Base-by-base conservation (phyloP, 139 green algal species). In the Coccomyxa sp. region DNA sequence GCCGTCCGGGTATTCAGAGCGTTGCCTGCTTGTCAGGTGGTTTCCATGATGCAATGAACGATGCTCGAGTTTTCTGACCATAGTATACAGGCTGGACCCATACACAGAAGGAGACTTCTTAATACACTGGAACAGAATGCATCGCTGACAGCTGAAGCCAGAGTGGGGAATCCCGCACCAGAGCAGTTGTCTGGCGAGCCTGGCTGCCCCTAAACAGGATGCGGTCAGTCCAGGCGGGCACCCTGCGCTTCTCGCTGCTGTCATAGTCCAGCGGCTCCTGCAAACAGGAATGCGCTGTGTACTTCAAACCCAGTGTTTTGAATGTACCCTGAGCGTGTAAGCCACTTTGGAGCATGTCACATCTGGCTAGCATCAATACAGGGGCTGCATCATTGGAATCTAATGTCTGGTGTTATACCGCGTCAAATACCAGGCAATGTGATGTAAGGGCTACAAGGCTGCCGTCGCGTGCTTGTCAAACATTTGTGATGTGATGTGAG, bases 201-300 rank as follows among this genome's bases (percentile, higher is more conserved):
- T 80, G 78, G 31, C 76, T 85, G 73, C 91, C 95, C 4, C 95
- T 79, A 80, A 92, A 98, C n/a, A 99, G 89, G 31, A 99, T 86
- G 64, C 95, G 90, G 86, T 99, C 95, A 24, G 90, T 96, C 90
- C 90, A 98, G 1, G 93, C 88, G 0, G 94, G 94, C 38, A 97
- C 82, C 1, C 94, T 84, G 54, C 82, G 79, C 88, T 97, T 98
- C 86, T 98, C 94, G 35, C 83, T 88, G 22, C 83, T 90, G 85
- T 97, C 93, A 73, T 97, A 97, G 0, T 76, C 87, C n/a, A 89
- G 81, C 12, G 87, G 88, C 34, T 82, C 70, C 18, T 9, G n/a
- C n/a, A n/a, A n/a, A n/a, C n/a, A n/a, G n/a, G n/a, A n/a, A n/a
- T n/a, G n/a, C n/a, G n/a, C n/a, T n/a, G n/a, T n/a, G n/a, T n/a